Percentiles rank a stretch among this genome's conserved stretches.
phyloP scores from a whole-genome alignment of 2,329 filamentous ascomycete species.

The Chalaropsis ovoidea region DNA sequence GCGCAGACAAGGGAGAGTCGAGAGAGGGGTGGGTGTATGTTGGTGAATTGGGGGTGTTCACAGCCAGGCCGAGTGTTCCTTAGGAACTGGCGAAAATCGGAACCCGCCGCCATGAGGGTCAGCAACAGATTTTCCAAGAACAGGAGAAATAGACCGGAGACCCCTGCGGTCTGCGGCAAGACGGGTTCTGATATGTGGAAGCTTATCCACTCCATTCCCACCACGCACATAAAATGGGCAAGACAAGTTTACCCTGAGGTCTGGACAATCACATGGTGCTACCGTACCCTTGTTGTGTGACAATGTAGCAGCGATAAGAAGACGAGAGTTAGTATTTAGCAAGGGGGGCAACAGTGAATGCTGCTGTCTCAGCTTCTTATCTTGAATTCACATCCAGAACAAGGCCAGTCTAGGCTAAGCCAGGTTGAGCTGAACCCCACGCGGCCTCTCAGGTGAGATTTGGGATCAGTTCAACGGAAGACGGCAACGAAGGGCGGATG shows the following conservation, averaged over 20 bases:
- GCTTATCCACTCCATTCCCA: neutral
- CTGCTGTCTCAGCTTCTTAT: slow-evolving; percentile 9
- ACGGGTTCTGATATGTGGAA: neutral
- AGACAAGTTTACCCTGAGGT: neutral
- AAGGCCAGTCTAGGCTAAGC: neutral
- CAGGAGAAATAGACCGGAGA: neutral
- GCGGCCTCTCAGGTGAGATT: neutral
- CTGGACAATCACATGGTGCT: neutral
- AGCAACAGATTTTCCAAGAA: neutral
- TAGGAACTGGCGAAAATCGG: neutral
- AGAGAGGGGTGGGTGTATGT: neutral
- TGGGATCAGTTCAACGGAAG: neutral
- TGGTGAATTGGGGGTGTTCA: too few species aligned
- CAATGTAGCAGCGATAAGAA: slow-evolving; percentile 3
- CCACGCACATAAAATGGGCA: neutral
- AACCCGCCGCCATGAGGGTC: neutral
- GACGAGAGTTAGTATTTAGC: neutral
- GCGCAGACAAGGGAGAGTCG: neutral
- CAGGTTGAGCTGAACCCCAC: neutral
- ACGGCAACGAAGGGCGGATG: neutral
- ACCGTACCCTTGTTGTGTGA: slow-evolving; percentile 3
- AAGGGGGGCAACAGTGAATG: neutral
- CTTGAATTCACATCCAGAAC: neutral
- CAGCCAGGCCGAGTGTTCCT: too few species aligned
- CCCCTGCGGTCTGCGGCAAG: neutral